Percentiles rank a stretch among this genome's conserved stretches.
phyloP scores from a whole-genome alignment of 192 early-diverging fungal genomes.

The Backusella sp. region DNA sequence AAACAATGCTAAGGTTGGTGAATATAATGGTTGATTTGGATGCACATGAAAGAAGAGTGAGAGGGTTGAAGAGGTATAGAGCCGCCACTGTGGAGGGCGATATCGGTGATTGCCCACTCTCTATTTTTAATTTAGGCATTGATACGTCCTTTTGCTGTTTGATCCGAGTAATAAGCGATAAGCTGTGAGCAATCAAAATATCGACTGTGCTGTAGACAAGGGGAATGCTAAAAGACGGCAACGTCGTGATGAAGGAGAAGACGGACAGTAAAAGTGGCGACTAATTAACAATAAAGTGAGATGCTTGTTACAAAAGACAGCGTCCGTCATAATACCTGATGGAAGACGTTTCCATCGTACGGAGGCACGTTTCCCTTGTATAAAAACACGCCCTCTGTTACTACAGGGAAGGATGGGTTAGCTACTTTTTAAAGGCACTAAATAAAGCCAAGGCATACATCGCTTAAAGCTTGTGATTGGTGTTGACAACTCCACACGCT shows the following conservation, averaged over 20 bases:
- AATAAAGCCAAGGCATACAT: constrained; percentile 36
- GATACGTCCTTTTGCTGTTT: constrained; percentile 29
- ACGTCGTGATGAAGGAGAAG: constrained; percentile 58
- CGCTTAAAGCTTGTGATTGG: constrained; percentile 88
- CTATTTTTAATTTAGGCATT: constrained; percentile 25
- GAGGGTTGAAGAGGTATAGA: constrained; percentile 82
- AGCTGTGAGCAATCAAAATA: constrained; percentile 55
- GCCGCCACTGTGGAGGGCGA: constrained; percentile 25
- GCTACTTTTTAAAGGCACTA: background rate
- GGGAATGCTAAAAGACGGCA: constrained; percentile 53
- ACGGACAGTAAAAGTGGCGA: constrained; percentile 74
- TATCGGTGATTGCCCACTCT: constrained; percentile 10
- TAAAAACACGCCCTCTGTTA: constrained; percentile 84
- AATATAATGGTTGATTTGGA: constrained; percentile 74
- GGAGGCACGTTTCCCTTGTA: constrained; percentile 72
- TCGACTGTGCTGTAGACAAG: constrained; percentile 66
- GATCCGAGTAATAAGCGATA: constrained; percentile 55
- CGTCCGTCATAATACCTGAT: constrained; percentile 63
- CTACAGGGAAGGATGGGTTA: constrained; percentile 34
- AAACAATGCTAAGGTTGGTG: constrained; percentile 72
- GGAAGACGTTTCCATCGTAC: constrained; percentile 87
- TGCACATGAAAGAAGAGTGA: constrained; percentile 72
- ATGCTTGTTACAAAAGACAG: background rate
- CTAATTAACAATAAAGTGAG: constrained; percentile 25
- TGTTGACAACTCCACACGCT: constrained; percentile 78